Evolutionary conservation across 73 alveolate species (phyloP).

Genomic region (Tetrahymena borealis): DNA sequence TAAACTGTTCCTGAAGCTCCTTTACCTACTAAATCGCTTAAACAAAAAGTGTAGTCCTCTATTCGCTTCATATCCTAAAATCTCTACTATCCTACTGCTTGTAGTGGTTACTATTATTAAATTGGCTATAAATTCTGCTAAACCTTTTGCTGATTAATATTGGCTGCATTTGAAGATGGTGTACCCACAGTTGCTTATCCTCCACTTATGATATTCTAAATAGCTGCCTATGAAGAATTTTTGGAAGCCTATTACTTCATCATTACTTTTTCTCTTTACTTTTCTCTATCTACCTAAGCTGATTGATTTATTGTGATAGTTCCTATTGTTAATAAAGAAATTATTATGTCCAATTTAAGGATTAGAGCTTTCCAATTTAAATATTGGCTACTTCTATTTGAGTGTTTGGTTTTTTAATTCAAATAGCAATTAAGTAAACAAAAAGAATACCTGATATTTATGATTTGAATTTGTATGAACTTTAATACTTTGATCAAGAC

Average conservation of each 20-base stretch:
- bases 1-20: constrained; percentile 48
- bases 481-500: too few relatives aligned
- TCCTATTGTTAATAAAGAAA: too few relatives aligned
- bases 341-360: too few relatives aligned
- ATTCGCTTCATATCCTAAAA: constrained; percentile 7
- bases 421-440: too few relatives aligned
- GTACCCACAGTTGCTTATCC: neutral
- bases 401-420: too few relatives aligned
- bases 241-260: neutral
- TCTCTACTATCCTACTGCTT: neutral
- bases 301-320: too few relatives aligned
- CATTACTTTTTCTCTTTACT: neutral
- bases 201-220: neutral
- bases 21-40: constrained; percentile 27
- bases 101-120: neutral
- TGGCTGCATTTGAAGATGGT: neutral
- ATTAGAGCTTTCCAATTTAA: too few relatives aligned
- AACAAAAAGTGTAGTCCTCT: constrained; percentile 18
- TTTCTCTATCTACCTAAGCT: too few relatives aligned
- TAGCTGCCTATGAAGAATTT: neutral
- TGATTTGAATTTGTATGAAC: too few relatives aligned
- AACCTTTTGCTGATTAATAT: neutral
- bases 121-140: neutral
- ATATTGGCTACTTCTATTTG: too few relatives aligned
- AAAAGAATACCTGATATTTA: too few relatives aligned